phyloP scores from a whole-genome alignment of 495 filamentous ascomycete species.

The Hypoxylon trugodes region DNA sequence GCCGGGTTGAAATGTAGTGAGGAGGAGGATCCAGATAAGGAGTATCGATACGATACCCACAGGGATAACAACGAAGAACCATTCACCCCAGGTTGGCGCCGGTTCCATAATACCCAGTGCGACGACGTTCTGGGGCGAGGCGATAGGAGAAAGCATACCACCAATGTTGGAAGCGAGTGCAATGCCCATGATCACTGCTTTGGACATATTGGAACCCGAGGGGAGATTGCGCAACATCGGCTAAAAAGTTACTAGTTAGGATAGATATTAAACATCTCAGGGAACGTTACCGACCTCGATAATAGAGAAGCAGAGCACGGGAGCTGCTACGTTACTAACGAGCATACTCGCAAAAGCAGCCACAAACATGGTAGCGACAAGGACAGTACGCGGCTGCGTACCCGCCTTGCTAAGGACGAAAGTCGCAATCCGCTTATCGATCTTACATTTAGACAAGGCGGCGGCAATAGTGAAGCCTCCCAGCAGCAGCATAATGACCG shows the following conservation, averaged over 20 bases:
- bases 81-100: conserved; percentile 86
- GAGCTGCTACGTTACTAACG: conserved; percentile 97
- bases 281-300: conserved; percentile 68
- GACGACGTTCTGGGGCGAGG: conserved; percentile 96
- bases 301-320: conserved; percentile 98
- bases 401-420: conserved; percentile 98
- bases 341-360: conserved; percentile 98
- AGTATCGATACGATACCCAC: conserved; percentile 91
- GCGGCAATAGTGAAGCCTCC: conserved; percentile 97
- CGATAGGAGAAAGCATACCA: conserved; percentile 95
- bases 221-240: conserved; percentile 94
- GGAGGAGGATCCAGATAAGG: conserved; percentile 86
- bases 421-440: conserved; percentile 95
- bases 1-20: conserved; percentile 84
- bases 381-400: conserved; percentile 83
- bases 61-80: conserved; percentile 96
- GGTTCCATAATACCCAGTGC: conserved; percentile 94
- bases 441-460: conserved; percentile 94
- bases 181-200: conserved; percentile 95
- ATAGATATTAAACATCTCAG: neutral
- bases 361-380: conserved; percentile 97
- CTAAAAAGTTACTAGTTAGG: conserved; percentile 49
- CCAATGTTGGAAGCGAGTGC: conserved; percentile 95
- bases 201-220: conserved; percentile 87
- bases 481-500: conserved; percentile 97